These are phyloP conservation scores for Talaromyces atroroseus DNA, from an alignment of 2,329 filamentous ascomycete genomes.

Conservation along the genomic window DNA sequence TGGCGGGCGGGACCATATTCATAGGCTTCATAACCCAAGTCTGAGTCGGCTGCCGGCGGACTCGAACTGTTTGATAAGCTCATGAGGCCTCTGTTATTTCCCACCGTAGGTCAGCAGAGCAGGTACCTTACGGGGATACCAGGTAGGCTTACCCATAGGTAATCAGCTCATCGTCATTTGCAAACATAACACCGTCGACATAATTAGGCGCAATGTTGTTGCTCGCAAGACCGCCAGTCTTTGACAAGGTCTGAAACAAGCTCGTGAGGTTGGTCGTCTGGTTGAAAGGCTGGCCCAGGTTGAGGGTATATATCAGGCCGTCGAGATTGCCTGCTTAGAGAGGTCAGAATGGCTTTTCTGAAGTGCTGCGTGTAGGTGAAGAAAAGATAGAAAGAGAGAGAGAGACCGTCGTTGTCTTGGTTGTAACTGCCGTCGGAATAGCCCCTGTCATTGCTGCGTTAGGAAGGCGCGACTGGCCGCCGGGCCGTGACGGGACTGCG, in stretches of 20 bases:
- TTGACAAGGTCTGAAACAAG: conserved; percentile 47
- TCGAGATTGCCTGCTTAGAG: conserved; percentile 45
- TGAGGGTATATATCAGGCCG: conserved; percentile 54
- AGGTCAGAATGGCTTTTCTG: background rate
- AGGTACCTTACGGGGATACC: background rate
- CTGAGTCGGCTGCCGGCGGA: conserved; percentile 38
- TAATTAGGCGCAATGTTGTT: conserved; percentile 55
- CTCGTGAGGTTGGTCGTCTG: conserved; percentile 48
- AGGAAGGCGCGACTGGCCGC: conserved; percentile 8
- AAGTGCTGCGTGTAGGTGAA: background rate
- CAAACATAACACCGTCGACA: conserved; percentile 59
- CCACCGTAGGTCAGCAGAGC: background rate
- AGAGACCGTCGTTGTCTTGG: conserved; percentile 43
- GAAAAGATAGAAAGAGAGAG: background rate
- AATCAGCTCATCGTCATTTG: conserved; percentile 59
- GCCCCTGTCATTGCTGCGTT: conserved; percentile 2
- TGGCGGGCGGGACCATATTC: conserved; percentile 46
- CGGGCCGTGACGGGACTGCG: too few relatives aligned
- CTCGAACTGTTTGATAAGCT: conserved; percentile 29
- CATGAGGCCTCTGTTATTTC: conserved; percentile 42
- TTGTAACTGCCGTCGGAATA: conserved; percentile 17
- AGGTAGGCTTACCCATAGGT: conserved; percentile 49
- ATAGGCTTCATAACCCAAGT: conserved; percentile 50
- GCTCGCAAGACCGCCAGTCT: conserved; percentile 43
- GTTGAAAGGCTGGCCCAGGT: conserved; percentile 55